Base-by-base conservation (phyloP, 208 protist genomes). In the Leishmania aethiopica region DNA sequence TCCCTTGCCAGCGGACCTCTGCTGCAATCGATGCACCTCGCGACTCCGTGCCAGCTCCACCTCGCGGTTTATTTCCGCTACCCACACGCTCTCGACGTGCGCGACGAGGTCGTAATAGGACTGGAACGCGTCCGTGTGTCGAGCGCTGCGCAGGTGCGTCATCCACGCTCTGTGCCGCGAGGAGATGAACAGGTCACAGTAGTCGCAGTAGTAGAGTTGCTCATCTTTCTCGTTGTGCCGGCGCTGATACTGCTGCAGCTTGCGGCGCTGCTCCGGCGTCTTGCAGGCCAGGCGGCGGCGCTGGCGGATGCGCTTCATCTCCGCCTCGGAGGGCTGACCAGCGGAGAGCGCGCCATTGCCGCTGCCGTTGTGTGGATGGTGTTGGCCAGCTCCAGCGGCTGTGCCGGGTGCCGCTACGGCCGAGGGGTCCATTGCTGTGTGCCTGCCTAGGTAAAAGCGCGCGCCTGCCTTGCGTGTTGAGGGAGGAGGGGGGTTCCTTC, bases 131-230 rank as follows among this genome's bases (percentile, higher is more conserved):
- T 90, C 87, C 83, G 95, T 91, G 80, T 97, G 93, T 35, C 90
- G 87, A 22, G 81, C 75, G 22, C 91, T 89, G 60, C 73, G 25
- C 51, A 95, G 80, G 87, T 97, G 94, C n/a, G 51, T 45, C 75
- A 37, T 13, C 89, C 92, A 95, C 25, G 81, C 77, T 57, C 83
- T 85, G 15, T 78, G 85, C 25, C 84, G 82, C 2, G 85, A 89
- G 72, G 92, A 94, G 53, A 97, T 75, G 73, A 97, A 97, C 28
- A 96, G 66, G 82, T 97, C 93, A 69, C 94, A 97, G 88, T 96
- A 96, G 80, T 96, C 93, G 80, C 94, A 97, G 86, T 96, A 97
- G 75, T 87, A 88, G 28, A 97, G 83, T 4, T 85, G 85, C 19
- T 87, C 93, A 75, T 97, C 92, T 42, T 90, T 88, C 67, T 97